Evolutionary conservation across 768 basidiomycete genomes (phyloP).

Genomic region (Mycena latifolia): DNA sequence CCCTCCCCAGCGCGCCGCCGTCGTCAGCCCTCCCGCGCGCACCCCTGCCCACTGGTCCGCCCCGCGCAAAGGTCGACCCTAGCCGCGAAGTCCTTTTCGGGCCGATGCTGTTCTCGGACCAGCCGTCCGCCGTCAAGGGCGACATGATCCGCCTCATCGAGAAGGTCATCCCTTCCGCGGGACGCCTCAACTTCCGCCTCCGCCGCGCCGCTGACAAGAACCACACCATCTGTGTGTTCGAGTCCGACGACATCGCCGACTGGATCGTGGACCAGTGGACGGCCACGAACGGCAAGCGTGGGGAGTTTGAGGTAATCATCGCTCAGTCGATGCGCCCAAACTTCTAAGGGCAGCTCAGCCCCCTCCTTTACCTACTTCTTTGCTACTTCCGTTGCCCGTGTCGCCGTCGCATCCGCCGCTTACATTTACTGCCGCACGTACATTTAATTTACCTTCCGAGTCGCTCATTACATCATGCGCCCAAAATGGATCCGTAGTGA

Average conservation of each 20-base stretch:
- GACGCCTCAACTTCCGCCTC: too few relatives aligned
- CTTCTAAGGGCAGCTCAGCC: slow-evolving; percentile 17
- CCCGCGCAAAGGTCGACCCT: too few relatives aligned
- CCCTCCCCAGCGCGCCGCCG: too few relatives aligned
- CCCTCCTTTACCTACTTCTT: too few relatives aligned
- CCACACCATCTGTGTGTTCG: background rate
- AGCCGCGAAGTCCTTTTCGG: too few relatives aligned
- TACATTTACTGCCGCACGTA: background rate
- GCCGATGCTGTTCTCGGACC: too few relatives aligned
- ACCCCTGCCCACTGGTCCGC: too few relatives aligned
- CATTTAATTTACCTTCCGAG: background rate
- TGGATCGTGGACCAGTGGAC: background rate
- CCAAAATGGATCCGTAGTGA: slow-evolving; percentile 5
- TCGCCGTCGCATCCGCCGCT: background rate
- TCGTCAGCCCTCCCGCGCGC: too few relatives aligned
- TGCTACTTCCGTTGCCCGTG: background rate
- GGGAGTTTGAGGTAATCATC: background rate
- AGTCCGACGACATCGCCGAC: background rate
- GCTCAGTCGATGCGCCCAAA: background rate
- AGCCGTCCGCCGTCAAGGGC: too few relatives aligned
- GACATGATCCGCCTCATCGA: too few relatives aligned
- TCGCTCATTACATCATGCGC: background rate
- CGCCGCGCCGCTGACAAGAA: background rate
- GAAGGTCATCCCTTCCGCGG: too few relatives aligned
- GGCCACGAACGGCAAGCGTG: background rate